These are phyloP conservation scores for Przewalskia tangutica DNA, from an alignment of 257 asterid genomes.

Conservation along the genomic window DNA sequence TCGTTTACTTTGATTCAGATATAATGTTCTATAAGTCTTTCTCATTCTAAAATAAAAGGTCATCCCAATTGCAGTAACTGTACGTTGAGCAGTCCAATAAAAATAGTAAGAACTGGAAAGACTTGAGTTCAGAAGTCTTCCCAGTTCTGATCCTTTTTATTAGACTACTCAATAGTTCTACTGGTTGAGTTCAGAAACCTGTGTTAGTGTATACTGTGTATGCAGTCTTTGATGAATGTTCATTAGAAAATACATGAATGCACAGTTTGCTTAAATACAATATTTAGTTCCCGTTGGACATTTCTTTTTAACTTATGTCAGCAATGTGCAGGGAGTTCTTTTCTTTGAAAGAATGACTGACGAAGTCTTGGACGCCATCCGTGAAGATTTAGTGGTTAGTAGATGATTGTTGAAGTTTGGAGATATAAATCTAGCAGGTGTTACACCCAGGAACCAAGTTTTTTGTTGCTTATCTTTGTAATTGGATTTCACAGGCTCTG, in stretches of 20 bases:
- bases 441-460: background rate
- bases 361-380: slow-evolving; percentile 66
- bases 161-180: background rate
- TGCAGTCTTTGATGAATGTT: slow-evolving; percentile 1
- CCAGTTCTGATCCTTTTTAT: background rate
- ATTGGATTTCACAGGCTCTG: slow-evolving; percentile 42
- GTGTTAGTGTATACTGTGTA: background rate
- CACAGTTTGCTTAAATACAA: background rate
- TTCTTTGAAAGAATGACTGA: slow-evolving; percentile 82
- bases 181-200: background rate
- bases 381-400: slow-evolving; percentile 58
- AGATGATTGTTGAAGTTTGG: background rate
- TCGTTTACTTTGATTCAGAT: background rate
- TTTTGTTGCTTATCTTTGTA: background rate
- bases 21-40: background rate
- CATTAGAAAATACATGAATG: background rate
- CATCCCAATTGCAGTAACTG: background rate
- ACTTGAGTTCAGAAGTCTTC: background rate
- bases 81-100: background rate
- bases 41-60: background rate
- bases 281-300: background rate
- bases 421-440: background rate
- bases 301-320: background rate
- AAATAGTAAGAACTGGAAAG: background rate
- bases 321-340: slow-evolving; percentile 70